Base-by-base conservation (phyloP, 1,139 yeast genomes). In the Hansenula lynferdii region DNA sequence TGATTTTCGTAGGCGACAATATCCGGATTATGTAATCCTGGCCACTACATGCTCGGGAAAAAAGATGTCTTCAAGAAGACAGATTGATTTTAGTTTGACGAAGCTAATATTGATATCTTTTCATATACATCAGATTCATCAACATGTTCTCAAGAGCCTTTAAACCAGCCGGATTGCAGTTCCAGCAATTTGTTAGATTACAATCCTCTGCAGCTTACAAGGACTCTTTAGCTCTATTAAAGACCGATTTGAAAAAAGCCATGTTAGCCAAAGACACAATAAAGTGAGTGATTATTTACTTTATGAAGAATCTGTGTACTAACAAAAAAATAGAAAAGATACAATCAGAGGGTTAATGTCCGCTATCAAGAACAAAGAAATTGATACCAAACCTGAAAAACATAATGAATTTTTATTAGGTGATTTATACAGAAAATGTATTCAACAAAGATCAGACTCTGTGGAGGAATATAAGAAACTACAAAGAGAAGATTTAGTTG, bases 351-450 rank as follows among this genome's bases (percentile, higher is more conserved):
- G 75, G 12, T 64, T 80, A 10, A 61, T 80, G 53, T 67, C 84
- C 6, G 72, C 70, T 15, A 70, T 79, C 44, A 80, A 80, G 58
- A 80, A 80, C 58, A 66, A 72, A 37, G 83, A 78, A 50, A 74
- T 80, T 38, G 77, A 73, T 31, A 61, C 62, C 16, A 65, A 69
- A 37, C 73, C 64, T 6, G 59, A 69, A 7, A 61, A 67, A 18
- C 60, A 65, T 27, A 70, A 72, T 37, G 83, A 78, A 49, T 70
- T 70, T 39, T 57, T 64, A 15, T 57, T 80, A 27, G 69, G 64
- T 42, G 77, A 75, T 38, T 54, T 75, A 12, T 63, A 75, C 40
- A 53, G 62, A 18, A 75, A 77, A 41, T 62, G 77, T 61, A 64
- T 74, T 39, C 66, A 70, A 31, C 80, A 79, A 49, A 68, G 86